These are phyloP conservation scores for Globisporangium megalacanthum DNA, from an alignment of 352 stramenopile genomes.

Conservation along the genomic window DNA sequence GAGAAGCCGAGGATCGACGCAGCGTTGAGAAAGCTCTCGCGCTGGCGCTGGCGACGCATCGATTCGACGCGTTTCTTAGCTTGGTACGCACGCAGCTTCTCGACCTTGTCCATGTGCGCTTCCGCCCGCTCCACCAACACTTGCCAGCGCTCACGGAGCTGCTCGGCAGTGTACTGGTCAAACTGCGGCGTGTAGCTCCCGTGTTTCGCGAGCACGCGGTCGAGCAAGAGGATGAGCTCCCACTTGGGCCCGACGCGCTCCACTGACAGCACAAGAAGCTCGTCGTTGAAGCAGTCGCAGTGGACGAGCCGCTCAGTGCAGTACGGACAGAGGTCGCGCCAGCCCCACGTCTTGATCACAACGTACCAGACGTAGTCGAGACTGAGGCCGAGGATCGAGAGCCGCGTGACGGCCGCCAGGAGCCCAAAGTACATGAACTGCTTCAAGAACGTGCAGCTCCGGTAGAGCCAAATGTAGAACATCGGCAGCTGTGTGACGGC, in stretches of 20 bases:
- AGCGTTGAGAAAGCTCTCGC: slow-evolving; percentile 25
- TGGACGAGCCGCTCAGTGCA: slow-evolving; percentile 56
- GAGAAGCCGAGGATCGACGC: slow-evolving; percentile 15
- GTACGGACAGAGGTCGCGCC: slow-evolving; percentile 56
- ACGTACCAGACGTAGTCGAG: slow-evolving; percentile 50
- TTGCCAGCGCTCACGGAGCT: slow-evolving; percentile 53
- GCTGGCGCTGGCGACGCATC: slow-evolving; percentile 20
- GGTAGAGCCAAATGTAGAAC: slow-evolving; percentile 63
- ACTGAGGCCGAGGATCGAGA: slow-evolving; percentile 46
- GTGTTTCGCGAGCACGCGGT: slow-evolving; percentile 38
- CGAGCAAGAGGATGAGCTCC: slow-evolving; percentile 54
- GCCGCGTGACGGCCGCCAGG: slow-evolving; percentile 46
- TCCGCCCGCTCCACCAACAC: slow-evolving; percentile 44
- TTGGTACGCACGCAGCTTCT: slow-evolving; percentile 46
- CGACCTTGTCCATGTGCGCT: slow-evolving; percentile 50
- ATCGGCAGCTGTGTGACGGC: slow-evolving; percentile 45
- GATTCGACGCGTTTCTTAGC: slow-evolving; percentile 42
- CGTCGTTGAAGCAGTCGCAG: slow-evolving; percentile 72
- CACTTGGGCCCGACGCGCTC: slow-evolving; percentile 59
- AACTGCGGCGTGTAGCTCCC: slow-evolving; percentile 46
- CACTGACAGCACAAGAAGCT: slow-evolving; percentile 50
- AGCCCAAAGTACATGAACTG: slow-evolving; percentile 68
- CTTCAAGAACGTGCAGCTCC: slow-evolving; percentile 53
- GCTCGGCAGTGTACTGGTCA: slow-evolving; percentile 42
- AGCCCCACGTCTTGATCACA: slow-evolving; percentile 50